A percentile compares a stretch with the other conserved stretches of the same genome.
phyloP scores from a whole-genome alignment of 2,329 filamentous ascomycete genomes.

The Aspergillus hiratsukae region DNA sequence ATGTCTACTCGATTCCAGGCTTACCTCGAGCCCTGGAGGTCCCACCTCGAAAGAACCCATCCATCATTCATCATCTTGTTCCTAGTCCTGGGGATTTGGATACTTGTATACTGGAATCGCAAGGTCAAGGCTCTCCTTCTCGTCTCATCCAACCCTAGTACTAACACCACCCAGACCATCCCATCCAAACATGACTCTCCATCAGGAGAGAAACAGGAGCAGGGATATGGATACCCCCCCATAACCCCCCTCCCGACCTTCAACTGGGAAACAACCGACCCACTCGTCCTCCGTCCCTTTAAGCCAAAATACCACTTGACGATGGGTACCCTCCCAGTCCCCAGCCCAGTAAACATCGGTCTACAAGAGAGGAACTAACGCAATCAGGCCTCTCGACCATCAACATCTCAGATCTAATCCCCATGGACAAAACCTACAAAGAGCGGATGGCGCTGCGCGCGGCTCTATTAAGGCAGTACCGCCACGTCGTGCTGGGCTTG shows the following conservation, averaged over 20 bases:
- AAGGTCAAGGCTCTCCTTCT: neutral
- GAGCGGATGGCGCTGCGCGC: constrained; percentile 49
- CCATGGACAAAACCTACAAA: constrained; percentile 57
- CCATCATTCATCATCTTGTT: neutral
- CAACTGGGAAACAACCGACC: constrained; percentile 48
- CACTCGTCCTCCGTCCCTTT: constrained; percentile 53
- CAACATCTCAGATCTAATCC: constrained; percentile 51
- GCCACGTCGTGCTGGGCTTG: constrained; percentile 37
- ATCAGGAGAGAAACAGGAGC: no score
- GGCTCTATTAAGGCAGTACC: constrained; percentile 43
- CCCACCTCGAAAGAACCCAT: constrained; percentile 1
- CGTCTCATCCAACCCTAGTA: neutral
- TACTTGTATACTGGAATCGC: constrained; percentile 10
- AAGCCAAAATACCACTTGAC: constrained; percentile 60
- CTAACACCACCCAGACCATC: neutral
- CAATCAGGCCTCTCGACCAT: constrained; percentile 50
- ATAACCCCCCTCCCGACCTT: constrained; percentile 46
- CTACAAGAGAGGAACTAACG: neutral
- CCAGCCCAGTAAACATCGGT: no score
- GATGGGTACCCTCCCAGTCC: constrained; percentile 49
- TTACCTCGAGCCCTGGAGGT: neutral
- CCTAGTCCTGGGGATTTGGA: constrained; percentile 4
- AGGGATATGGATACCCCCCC: constrained; percentile 13
- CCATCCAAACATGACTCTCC: neutral
- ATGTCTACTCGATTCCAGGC: neutral